These are phyloP conservation scores for Pleurotus pulmonarius DNA, from an alignment of 768 basidiomycete genomes.

Conservation along the genomic window DNA sequence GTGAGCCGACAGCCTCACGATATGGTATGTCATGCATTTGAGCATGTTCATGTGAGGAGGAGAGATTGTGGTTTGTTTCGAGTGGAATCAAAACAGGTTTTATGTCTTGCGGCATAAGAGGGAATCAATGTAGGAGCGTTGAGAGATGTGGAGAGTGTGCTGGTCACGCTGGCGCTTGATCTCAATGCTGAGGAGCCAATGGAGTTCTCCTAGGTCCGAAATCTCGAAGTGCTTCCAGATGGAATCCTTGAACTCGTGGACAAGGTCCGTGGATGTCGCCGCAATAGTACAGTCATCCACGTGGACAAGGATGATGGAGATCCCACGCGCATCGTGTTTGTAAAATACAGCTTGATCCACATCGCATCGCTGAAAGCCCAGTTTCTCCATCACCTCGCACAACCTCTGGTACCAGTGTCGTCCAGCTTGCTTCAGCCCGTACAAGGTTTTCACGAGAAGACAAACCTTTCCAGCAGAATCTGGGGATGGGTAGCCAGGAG, in stretches of 20 bases:
- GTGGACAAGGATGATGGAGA: constrained; percentile 24
- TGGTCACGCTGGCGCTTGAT: constrained; percentile 12
- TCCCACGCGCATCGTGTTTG: no score
- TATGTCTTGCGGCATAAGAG: constrained; percentile 14
- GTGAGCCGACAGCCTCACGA: no score
- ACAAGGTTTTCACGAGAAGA: constrained; percentile 21
- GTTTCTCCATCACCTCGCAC: no score
- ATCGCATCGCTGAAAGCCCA: no score
- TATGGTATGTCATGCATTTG: no score
- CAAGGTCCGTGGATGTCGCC: constrained; percentile 1
- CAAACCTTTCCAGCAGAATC: constrained; percentile 12
- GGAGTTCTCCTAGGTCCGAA: constrained; percentile 3
- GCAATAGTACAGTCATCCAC: constrained; percentile 23
- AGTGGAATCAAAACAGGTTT: not conserved
- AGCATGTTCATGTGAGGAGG: not conserved
- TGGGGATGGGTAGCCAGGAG: constrained; percentile 21
- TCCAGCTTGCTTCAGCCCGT: constrained; percentile 24
- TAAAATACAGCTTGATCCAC: no score
- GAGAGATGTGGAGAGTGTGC: constrained; percentile 16
- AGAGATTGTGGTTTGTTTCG: not conserved
- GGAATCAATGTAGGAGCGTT: constrained; percentile 22
- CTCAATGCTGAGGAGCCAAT: constrained; percentile 16
- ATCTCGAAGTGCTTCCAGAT: not conserved
- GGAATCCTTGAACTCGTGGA: not conserved
- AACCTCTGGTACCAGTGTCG: no score